Evolutionary conservation across 139 green algal species (phyloP).

Genomic region (Chlamydomonas schloesseri): DNA sequence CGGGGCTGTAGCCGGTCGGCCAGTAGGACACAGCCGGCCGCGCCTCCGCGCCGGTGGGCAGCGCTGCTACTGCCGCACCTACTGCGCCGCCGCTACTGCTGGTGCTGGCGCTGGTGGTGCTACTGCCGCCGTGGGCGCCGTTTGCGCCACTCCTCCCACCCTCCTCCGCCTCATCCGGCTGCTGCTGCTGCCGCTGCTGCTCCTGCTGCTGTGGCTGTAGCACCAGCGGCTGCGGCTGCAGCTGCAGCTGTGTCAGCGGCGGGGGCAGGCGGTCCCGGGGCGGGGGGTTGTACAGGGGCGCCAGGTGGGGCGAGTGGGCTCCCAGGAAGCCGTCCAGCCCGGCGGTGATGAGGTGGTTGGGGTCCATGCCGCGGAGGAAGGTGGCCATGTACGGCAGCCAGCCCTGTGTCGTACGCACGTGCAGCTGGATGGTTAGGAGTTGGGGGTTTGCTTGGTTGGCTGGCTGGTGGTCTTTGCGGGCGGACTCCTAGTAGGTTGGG

Average conservation of each 20-base stretch:
- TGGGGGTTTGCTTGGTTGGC: too few relatives aligned
- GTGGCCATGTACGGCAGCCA: slow-evolving; percentile 57
- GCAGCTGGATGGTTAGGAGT: too few relatives aligned
- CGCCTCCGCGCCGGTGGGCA: too few relatives aligned
- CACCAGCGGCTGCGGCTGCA: not conserved
- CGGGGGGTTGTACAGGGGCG: slow-evolving; percentile 47
- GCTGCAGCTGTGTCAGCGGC: not conserved
- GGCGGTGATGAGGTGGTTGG: slow-evolving; percentile 38
- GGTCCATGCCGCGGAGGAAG: slow-evolving; percentile 46
- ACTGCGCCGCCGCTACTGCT: not conserved
- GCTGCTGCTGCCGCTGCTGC: not conserved
- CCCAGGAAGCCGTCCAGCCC: slow-evolving; percentile 52
- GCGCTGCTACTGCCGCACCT: not conserved
- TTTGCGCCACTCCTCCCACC: too few relatives aligned
- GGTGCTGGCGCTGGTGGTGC: too few relatives aligned
- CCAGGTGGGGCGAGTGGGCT: slow-evolving; percentile 42
- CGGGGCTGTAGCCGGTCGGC: too few relatives aligned
- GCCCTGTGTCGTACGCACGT: too few relatives aligned
- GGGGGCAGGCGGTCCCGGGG: not conserved
- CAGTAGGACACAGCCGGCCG: too few relatives aligned
- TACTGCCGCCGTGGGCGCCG: too few relatives aligned
- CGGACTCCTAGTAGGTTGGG: too few relatives aligned
- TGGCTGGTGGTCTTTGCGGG: too few relatives aligned
- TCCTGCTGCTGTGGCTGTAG: not conserved
- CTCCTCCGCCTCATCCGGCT: too few relatives aligned